Base-by-base conservation (phyloP, 805 yeast genomes). In the Lipomyces yamadae region DNA sequence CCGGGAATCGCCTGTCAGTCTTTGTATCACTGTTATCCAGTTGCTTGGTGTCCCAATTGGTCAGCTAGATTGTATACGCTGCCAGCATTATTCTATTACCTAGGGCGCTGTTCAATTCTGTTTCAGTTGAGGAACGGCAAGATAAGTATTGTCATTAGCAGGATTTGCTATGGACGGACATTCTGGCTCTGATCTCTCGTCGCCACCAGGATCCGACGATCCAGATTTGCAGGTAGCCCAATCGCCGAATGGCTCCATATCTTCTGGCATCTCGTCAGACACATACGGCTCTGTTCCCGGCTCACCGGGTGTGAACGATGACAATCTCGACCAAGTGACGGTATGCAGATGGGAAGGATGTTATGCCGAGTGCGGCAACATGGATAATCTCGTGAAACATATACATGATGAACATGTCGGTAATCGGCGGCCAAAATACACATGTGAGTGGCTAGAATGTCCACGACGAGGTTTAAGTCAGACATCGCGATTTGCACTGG, bases 381-480 rank as follows among this genome's bases (percentile, higher is more conserved):
- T 81, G 62, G 81, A 79, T 64, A 76, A 76, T n/a, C 72, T 82
- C 32, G 84, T 80, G 10, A 69, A 74, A 3, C 85, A 82, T 68
- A 74, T 82, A 24, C 76, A 75, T 42, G 74, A 74, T n/a, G 79
- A 74, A 18, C 85, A 82, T 65, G 76, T 81, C 13, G 78, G 77
- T 13, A 71, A 70, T 15, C 67, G 78, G 42, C 69, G 74, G 62
- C 65, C 75, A 24, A 79, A 83, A 60, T 84, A 85, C 69, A 74
- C 81, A 5, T 88, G 92, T 70, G 83, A 81, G 56, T 88, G 93
- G 93, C 81, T 78, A 50, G 83, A 81, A 8, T 88, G 93, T 74
- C 76, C 83, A 13, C 70, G 86, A 15, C 80, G 78, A 62, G 88
- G 87, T 4, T 75, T 82, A 1, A 79, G 79, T 34, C 87, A 84